A percentile compares a stretch with the other conserved stretches of the same genome.
These are phyloP conservation scores for Aspergillus sp. DNA, from an alignment of 2,329 filamentous ascomycete species.

Conservation along the genomic window DNA sequence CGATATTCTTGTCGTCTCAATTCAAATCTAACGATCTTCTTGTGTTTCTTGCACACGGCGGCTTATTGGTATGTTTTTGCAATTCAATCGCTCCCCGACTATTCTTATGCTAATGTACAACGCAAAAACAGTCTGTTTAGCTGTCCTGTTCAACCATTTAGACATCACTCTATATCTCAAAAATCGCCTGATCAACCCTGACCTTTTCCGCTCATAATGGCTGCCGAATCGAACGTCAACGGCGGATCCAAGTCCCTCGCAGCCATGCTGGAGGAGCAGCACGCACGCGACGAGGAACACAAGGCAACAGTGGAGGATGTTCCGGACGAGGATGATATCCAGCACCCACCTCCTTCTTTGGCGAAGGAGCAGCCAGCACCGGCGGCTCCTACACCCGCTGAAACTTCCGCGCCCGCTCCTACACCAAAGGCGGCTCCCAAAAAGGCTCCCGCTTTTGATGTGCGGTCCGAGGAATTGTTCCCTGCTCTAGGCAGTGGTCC, in stretches of 20 bases:
- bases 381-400: slow-evolving; percentile 18
- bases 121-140: too few relatives aligned
- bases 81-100: too few relatives aligned
- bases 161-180: too few relatives aligned
- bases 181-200: too few relatives aligned
- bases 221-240: slow-evolving; percentile 30
- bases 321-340: slow-evolving; percentile 70
- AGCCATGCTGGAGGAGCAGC: slow-evolving; percentile 50
- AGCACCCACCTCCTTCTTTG: slow-evolving; percentile 50
- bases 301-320: slow-evolving; percentile 72
- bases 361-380: slow-evolving; percentile 20
- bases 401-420: slow-evolving; percentile 33
- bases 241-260: slow-evolving; percentile 43
- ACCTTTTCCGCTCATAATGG: slow-evolving; percentile 20
- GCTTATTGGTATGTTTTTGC: too few relatives aligned
- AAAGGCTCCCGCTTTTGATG: slow-evolving; percentile 60
- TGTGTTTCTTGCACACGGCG: too few relatives aligned
- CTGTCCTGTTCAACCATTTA: too few relatives aligned
- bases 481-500: slow-evolving; percentile 74
- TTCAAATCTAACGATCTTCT: too few relatives aligned
- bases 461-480: slow-evolving; percentile 85
- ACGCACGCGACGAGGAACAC: slow-evolving; percentile 49
- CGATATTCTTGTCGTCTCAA: too few relatives aligned
- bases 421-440: slow-evolving; percentile 34
- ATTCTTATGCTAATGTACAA: too few relatives aligned